A percentile compares a stretch with the other conserved stretches of the same genome.
phyloP scores from a whole-genome alignment of 805 yeast genomes.

The Zygotorulaspora florentina region DNA sequence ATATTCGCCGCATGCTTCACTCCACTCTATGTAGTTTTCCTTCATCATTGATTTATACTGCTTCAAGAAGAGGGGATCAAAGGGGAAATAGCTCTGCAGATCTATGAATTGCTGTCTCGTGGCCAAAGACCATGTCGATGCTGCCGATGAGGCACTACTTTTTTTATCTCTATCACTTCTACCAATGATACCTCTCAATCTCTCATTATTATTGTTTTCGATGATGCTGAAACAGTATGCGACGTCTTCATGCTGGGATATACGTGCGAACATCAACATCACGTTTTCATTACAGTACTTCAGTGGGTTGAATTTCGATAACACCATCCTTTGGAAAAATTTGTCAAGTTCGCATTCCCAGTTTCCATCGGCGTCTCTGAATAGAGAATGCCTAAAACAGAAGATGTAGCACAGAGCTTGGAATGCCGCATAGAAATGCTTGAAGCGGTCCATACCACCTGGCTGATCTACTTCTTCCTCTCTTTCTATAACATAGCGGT shows the following conservation, averaged over 20 bases:
- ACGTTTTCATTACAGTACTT: conserved; percentile 92
- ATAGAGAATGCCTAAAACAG: conserved; percentile 72
- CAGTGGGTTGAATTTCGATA: conserved; percentile 88
- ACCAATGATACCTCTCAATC: conserved; percentile 41
- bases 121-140: conserved; percentile 40
- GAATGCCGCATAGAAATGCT: conserved; percentile 82
- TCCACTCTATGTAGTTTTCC: conserved; percentile 75
- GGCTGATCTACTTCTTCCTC: conserved; percentile 70
- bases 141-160: conserved; percentile 19
- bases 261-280: conserved; percentile 86
- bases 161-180: conserved; percentile 20
- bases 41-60: conserved; percentile 52
- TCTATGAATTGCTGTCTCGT: conserved; percentile 81
- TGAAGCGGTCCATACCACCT: conserved; percentile 85
- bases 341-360: conserved; percentile 85
- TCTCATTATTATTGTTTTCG: conserved; percentile 70
- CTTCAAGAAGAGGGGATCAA: conserved; percentile 81
- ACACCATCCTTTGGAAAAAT: conserved; percentile 78
- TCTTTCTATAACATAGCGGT: conserved; percentile 74
- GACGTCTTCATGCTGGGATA: conserved; percentile 83
- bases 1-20: conserved; percentile 60
- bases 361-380: conserved; percentile 42
- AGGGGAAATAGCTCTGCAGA: conserved; percentile 93
- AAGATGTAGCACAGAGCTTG: conserved; percentile 89
- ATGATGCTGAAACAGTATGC: conserved; percentile 92